Conservation (phyloP, 2,329 filamentous ascomycete species). For the Alternaria sp. region DNA sequence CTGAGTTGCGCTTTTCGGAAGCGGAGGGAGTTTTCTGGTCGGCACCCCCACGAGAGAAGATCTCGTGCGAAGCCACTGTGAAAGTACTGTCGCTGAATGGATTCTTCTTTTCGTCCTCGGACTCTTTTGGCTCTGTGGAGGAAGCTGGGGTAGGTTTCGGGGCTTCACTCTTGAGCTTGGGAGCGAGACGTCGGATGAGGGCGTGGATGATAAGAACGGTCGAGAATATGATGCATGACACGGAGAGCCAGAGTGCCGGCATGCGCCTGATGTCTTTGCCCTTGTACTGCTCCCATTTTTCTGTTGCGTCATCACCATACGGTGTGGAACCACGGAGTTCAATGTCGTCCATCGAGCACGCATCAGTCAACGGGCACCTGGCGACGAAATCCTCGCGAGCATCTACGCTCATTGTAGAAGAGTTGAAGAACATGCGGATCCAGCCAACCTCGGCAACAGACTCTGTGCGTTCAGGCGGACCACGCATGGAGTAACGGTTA, state of each 20-base stretch:
- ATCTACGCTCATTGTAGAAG: slow-evolving; percentile 46
- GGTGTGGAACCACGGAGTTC: slow-evolving; percentile 42
- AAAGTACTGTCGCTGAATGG: slow-evolving; percentile 9
- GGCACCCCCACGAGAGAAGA: not conserved
- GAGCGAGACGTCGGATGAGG: slow-evolving; percentile 31
- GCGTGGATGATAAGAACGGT: slow-evolving; percentile 40
- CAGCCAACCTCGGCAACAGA: slow-evolving; percentile 54
- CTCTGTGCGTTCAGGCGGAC: slow-evolving; percentile 48
- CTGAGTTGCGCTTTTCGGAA: slow-evolving; percentile 19
- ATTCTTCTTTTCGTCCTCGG: slow-evolving; percentile 4
- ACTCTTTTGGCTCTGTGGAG: not conserved
- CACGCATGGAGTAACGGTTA: slow-evolving; percentile 53
- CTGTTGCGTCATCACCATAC: slow-evolving; percentile 26
- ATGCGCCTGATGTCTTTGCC: slow-evolving; percentile 31
- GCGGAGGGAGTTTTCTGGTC: not conserved
- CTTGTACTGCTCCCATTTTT: slow-evolving; percentile 40
- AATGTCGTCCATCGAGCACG: slow-evolving; percentile 47
- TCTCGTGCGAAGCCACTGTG: not conserved
- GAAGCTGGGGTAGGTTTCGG: not conserved
- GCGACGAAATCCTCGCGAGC: slow-evolving; percentile 9
- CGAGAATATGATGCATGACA: slow-evolving; percentile 38
- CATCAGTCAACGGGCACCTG: slow-evolving; percentile 14
- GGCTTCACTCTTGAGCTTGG: slow-evolving; percentile 8
- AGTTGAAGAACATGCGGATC: slow-evolving; percentile 59
- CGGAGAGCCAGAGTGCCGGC: slow-evolving; percentile 42